A percentile compares a stretch with the other conserved stretches of the same genome.
These are phyloP conservation scores for Fusarium foetens DNA, from an alignment of 2,329 filamentous ascomycete genomes.

Conservation along the genomic window DNA sequence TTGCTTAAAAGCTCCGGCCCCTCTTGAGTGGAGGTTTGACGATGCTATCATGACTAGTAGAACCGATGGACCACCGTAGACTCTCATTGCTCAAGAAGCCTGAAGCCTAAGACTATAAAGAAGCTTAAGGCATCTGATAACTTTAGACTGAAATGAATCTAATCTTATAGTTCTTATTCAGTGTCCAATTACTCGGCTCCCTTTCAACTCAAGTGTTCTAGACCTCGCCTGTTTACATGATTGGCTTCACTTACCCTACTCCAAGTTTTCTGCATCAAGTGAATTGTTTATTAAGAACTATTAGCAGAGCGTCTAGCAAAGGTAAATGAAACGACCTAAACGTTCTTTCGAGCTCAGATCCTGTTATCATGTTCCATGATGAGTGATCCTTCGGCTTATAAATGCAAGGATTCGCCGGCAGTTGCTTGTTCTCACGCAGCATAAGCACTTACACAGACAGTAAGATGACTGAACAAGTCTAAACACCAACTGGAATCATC, in stretches of 20 bases:
- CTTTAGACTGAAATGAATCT: accelerated
- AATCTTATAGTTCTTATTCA: neutral
- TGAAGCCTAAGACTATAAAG: neutral
- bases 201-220: neutral
- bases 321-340: accelerated
- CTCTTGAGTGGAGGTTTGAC: constrained; percentile 9
- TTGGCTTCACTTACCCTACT: neutral
- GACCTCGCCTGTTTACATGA: neutral
- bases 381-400: neutral
- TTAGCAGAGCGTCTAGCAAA: accelerated
- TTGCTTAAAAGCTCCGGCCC: neutral
- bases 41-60: constrained; percentile 5
- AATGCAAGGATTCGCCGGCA: neutral
- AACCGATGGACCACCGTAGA: neutral
- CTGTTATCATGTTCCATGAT: neutral
- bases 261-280: neutral
- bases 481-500: constrained; percentile 7
- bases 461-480: neutral
- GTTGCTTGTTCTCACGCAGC: neutral
- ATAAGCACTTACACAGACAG: neutral
- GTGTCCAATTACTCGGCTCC: neutral
- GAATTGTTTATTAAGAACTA: too few relatives aligned
- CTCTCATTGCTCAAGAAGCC: neutral
- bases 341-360: neutral
- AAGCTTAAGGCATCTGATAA: neutral